These are phyloP conservation scores for Nicotiana noctiflora DNA, from an alignment of 257 asterid genomes.

Conservation along the genomic window DNA sequence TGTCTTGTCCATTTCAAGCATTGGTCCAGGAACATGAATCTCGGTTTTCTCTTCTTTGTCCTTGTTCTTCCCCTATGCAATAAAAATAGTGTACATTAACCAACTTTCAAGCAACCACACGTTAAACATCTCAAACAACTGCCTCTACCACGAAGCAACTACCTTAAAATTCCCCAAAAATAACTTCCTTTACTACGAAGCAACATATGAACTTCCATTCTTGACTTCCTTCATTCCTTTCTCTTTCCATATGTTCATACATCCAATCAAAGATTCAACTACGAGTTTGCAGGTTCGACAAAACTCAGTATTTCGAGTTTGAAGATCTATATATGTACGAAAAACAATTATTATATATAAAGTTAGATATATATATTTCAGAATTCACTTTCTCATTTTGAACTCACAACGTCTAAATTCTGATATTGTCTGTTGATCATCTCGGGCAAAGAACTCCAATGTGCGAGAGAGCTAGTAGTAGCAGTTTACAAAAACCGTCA, in stretches of 20 bases:
- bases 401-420: background rate
- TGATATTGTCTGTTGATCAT: background rate
- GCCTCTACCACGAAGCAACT: background rate
- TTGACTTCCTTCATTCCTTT: background rate
- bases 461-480: constrained; percentile 25
- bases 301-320: no score
- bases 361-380: background rate
- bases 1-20: background rate
- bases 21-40: background rate
- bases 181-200: background rate
- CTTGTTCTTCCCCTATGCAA: background rate
- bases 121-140: background rate
- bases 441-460: constrained; percentile 25
- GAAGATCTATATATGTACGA: no score
- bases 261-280: no score
- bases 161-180: background rate
- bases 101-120: background rate
- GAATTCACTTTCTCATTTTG: fast-evolving
- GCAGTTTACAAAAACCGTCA: background rate
- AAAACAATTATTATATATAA: no score
- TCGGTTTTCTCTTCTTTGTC: background rate
- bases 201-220: background rate
- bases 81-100: background rate
- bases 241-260: background rate
- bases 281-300: no score